phyloP scores from a whole-genome alignment of 805 yeast species.

The Ogataea trehalophila region DNA sequence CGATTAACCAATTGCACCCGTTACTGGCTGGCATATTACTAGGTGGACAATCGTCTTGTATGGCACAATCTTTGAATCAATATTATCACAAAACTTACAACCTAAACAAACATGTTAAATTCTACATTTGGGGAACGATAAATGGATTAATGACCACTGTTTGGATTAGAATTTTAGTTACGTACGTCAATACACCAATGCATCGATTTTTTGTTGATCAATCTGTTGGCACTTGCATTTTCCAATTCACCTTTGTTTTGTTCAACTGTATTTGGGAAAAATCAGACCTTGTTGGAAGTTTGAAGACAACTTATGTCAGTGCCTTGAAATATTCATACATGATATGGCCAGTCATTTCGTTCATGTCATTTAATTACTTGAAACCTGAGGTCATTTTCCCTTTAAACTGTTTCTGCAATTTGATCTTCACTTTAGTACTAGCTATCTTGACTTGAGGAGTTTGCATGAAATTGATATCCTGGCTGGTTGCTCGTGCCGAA shows the following conservation, averaged over 20 bases:
- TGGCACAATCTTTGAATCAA: conserved; percentile 29
- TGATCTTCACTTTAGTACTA: conserved; percentile 52
- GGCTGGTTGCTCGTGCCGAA: no score
- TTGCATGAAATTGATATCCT: no score
- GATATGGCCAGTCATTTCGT: conserved; percentile 57
- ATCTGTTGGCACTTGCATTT: conserved; percentile 46
- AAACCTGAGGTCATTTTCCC: conserved; percentile 52
- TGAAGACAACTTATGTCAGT: conserved; percentile 37
- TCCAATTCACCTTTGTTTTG: conserved; percentile 47
- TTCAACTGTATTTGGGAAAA: conserved; percentile 55
- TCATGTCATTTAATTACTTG: conserved; percentile 43
- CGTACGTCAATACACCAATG: conserved; percentile 31
- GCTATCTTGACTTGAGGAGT: conserved; percentile 28
- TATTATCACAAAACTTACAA: conserved; percentile 20
- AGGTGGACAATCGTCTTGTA: conserved; percentile 25
- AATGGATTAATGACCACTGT: conserved; percentile 49
- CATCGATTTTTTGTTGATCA: conserved; percentile 49
- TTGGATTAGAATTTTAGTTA: conserved; percentile 49
- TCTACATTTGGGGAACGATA: conserved; percentile 54
- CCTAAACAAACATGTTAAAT: conserved; percentile 36
- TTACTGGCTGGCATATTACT: conserved; percentile 22
- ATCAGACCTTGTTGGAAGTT: conserved; percentile 28
- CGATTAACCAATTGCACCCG: conserved; percentile 21
- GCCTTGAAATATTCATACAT: conserved; percentile 49
- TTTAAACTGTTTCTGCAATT: conserved; percentile 49